Percentiles rank a stretch among this genome's conserved stretches.
These are phyloP conservation scores for Pythium sukuiense DNA, from an alignment of 352 stramenopile species.

Conservation along the genomic window DNA sequence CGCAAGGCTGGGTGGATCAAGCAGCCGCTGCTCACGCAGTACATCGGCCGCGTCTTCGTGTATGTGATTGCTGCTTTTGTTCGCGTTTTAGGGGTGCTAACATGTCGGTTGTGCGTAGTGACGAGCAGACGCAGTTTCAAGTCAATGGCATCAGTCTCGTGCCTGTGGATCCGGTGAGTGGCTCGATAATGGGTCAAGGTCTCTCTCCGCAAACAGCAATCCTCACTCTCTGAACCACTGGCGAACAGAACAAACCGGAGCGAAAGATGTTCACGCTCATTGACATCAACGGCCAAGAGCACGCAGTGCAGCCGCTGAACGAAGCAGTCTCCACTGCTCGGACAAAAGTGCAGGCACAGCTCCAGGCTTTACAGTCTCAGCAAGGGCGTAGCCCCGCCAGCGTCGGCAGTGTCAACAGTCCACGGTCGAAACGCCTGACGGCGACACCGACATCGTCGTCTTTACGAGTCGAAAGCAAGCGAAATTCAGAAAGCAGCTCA, in stretches of 20 bases:
- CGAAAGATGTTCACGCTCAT: constrained; percentile 57
- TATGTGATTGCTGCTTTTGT: constrained; percentile 20
- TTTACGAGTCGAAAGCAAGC: constrained; percentile 1
- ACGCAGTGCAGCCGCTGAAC: constrained; percentile 50
- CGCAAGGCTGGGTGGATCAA: constrained; percentile 69
- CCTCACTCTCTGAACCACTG: background rate
- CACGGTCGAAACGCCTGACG: constrained; percentile 10
- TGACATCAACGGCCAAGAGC: constrained; percentile 50
- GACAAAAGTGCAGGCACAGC: constrained; percentile 37
- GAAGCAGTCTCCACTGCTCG: constrained; percentile 50
- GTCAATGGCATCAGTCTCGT: constrained; percentile 50
- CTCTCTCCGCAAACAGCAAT: background rate
- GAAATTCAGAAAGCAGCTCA: background rate
- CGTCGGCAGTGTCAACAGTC: background rate
- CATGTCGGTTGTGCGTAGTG: constrained; percentile 23
- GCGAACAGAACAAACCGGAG: constrained; percentile 47
- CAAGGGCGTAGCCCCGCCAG: background rate
- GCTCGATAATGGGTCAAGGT: background rate
- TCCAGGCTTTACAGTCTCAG: background rate
- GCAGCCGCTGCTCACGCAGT: constrained; percentile 69
- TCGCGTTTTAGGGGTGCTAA: background rate
- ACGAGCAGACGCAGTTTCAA: constrained; percentile 49
- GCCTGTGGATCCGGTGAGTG: constrained; percentile 43
- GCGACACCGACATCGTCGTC: constrained; percentile 4
- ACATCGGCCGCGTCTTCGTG: constrained; percentile 67